Base-by-base conservation (phyloP, 2,329 filamentous ascomycete genomes). In the Microcyclospora pomicola region DNA sequence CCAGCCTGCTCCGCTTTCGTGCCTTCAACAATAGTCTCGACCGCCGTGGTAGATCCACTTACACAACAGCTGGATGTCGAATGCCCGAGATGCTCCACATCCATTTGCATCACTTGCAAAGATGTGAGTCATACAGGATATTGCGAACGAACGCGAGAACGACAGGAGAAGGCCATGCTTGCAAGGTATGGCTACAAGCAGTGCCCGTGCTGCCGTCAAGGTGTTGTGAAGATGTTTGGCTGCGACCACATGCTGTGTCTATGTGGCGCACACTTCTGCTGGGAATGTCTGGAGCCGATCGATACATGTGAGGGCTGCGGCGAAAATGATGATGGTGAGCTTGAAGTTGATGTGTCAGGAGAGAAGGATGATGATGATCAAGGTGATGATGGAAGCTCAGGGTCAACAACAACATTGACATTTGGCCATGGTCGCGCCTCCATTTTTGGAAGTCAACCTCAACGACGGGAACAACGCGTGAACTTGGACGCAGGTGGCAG, bases 251-350 rank as follows among this genome's bases (percentile, higher is more conserved):
- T 72, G 45, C 50, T 59, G 37, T 72, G 68, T 40, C 51, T 55
- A 11, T 72, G 69, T 38, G 66, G 67, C 10, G 64, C 64, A 7
- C 61, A 68, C 36, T 72, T 64, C 51, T 72, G 69, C 49, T 72
- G 63, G 59, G 45, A 47, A 6, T 72, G 68, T 38, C 39, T 54
- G 28, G 35, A 45, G 16, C 47, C 55, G 0, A 55, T 60, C 5
- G 49, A 60, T 2, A 42, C 52, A 1, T 65, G 61, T n/a, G 50
- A 54, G 12, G 43, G 51, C 7, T 47, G 47, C 19, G 47, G 42
- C 33, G 52, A 50, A 36, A 47, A 49, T 38, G 37, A 32, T n/a
- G 51, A 54, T 15, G 50, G 53, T 3, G 42, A 49, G 27, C 44
- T 51, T 16, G 50, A 55, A 15, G 54, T 52, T 2, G 50, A 48